Evolutionary conservation across 805 yeast genomes (phyloP).

Genomic region (Metschnikowia reukaufii): DNA sequence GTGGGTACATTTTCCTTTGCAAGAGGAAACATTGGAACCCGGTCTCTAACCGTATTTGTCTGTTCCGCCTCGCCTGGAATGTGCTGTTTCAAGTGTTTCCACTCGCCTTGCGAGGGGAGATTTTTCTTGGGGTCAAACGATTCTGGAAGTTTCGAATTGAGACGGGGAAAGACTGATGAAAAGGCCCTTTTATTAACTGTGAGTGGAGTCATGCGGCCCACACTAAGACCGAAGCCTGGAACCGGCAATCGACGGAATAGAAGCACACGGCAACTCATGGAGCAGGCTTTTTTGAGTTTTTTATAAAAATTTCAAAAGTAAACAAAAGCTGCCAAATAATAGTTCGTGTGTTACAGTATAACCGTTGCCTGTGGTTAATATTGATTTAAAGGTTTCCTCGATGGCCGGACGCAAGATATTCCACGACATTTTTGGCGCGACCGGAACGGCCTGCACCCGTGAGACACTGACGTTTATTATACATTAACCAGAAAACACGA

Average conservation of each 20-base stretch:
- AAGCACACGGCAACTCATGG: too few relatives aligned
- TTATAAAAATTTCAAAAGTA: too few relatives aligned
- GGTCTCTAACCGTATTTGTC: constrained; percentile 48
- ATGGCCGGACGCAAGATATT: background rate
- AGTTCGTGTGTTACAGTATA: too few relatives aligned
- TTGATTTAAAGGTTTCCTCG: background rate
- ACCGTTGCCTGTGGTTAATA: too few relatives aligned
- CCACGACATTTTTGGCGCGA: background rate
- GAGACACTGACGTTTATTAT: too few relatives aligned
- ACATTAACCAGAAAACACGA: too few relatives aligned
- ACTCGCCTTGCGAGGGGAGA: constrained; percentile 38
- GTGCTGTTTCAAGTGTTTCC: constrained; percentile 45
- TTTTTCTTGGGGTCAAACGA: constrained; percentile 30
- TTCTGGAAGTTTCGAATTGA: constrained; percentile 32
- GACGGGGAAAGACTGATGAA: constrained; percentile 11
- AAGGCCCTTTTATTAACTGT: background rate
- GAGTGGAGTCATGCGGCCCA: background rate
- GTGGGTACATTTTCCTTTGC: constrained; percentile 65
- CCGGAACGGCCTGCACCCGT: background rate
- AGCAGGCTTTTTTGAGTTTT: too few relatives aligned
- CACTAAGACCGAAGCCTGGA: background rate
- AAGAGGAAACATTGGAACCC: constrained; percentile 67
- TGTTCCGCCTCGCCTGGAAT: constrained; percentile 56
- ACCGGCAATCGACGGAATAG: background rate
- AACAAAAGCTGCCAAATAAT: too few relatives aligned